Base-by-base conservation (phyloP, 2,329 filamentous ascomycete species). In the Endothia cerciana region DNA sequence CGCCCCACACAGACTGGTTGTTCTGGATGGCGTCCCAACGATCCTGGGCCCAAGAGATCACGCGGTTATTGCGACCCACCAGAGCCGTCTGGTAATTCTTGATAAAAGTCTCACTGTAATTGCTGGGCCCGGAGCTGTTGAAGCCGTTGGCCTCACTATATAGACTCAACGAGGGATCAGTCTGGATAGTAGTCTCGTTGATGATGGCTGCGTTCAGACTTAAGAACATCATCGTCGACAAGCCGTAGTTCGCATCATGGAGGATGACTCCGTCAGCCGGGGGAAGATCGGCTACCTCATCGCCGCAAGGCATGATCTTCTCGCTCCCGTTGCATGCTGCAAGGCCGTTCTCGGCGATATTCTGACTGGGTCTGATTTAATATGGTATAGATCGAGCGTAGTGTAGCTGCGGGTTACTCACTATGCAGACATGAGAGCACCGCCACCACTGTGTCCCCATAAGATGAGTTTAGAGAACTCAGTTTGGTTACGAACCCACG, bases 261-360 rank as follows among this genome's bases (percentile, higher is more conserved):
- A 61, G 36, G 30, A 71, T 68, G 2, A 69, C 41, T 3, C 67
- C 69, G 22, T 71, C 70, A 3, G 69, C 70, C 17, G 69, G 56
- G 11, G 45, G 36, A 25, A 70, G 69, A 19, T 41, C 58, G 3
- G 38, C 67, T 45, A 71, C 33, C 7, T 49, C 58, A 36, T 63
- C 57, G 3, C 66, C 65, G 57, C 70, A 71, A 2, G 64, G 69
- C 28, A 66, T 67, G 62, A 70, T 64, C 65, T 71, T 71, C 61
- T 69, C 70, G 4, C 62, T 38, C 6, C 70, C 68, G 30, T 69
- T 62, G 57, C 69, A 70, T 10, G 70, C 70, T 11, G 60, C 41
- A 5, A 64, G 53, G 11, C 69, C 70, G 49, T 70, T 70, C 66
- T 71, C 70, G 19, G 70, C 70, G 40, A 70, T 63, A 28, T 70